phyloP scores from a whole-genome alignment of 148 eudicot species.

The Drosera capensis region DNA sequence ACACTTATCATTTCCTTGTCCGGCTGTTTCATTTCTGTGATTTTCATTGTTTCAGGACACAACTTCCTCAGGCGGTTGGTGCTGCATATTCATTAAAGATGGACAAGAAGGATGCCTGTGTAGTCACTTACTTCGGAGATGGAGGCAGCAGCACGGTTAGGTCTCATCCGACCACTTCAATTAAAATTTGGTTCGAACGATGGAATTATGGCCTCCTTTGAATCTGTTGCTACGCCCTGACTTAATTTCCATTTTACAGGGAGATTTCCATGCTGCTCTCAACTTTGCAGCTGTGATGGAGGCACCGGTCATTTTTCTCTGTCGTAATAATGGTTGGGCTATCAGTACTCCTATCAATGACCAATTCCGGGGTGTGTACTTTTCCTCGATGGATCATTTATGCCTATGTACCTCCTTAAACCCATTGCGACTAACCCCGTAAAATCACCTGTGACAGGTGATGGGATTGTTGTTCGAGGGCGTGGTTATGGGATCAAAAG shows the following conservation, averaged over 20 bases:
- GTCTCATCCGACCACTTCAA: background rate
- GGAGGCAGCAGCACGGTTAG: slow-evolving; percentile 77
- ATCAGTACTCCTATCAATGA: slow-evolving; percentile 77
- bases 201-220: too few relatives aligned
- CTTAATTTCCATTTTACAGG: slow-evolving; percentile 18
- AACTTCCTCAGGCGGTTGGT: slow-evolving; percentile 85
- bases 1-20: too few relatives aligned
- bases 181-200: too few relatives aligned
- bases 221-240: background rate
- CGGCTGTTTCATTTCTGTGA: background rate
- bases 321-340: slow-evolving; percentile 99
- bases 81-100: slow-evolving; percentile 83
- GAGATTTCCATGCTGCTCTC: slow-evolving; percentile 87
- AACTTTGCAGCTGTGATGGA: slow-evolving; percentile 94
- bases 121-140: slow-evolving; percentile 74
- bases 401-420: background rate
- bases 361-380: slow-evolving; percentile 64
- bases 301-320: slow-evolving; percentile 69
- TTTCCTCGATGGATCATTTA: background rate
- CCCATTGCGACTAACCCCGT: background rate
- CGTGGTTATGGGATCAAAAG: slow-evolving; percentile 75
- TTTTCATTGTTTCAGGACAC: slow-evolving; percentile 33
- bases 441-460: slow-evolving; percentile 28
- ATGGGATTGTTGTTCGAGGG: slow-evolving; percentile 73
- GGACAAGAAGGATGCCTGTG: slow-evolving; percentile 62